These are phyloP conservation scores for Penicillium sp. DNA, from an alignment of 2,329 filamentous ascomycete species.

Conservation along the genomic window DNA sequence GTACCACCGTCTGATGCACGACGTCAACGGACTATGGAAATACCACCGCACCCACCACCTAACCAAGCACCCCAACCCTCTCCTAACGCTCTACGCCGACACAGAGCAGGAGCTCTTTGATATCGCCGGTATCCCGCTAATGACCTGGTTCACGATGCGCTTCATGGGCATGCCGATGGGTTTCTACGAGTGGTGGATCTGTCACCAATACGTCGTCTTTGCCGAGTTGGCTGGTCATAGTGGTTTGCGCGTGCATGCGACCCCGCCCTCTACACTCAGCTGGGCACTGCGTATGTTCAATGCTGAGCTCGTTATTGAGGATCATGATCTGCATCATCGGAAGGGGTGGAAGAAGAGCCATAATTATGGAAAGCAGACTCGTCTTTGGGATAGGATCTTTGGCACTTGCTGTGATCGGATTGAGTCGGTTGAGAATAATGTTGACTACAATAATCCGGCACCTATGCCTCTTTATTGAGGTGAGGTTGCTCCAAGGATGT, in stretches of 20 bases:
- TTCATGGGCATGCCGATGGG: conserved; percentile 24
- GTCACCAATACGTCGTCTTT: conserved; percentile 25
- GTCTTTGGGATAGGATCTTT: conserved; percentile 26
- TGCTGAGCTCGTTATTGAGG: conserved; percentile 26
- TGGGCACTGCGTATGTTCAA: conserved; percentile 20
- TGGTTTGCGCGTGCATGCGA: conserved; percentile 22
- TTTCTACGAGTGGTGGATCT: conserved; percentile 28
- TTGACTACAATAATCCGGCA: conserved; percentile 23
- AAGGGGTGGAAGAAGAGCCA: conserved; percentile 28
- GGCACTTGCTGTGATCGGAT: conserved; percentile 25
- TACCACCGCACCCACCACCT: conserved; percentile 27
- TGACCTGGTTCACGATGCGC: conserved; percentile 22
- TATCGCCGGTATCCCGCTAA: conserved; percentile 23
- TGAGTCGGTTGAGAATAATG: conserved; percentile 19
- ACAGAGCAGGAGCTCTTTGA: conserved; percentile 26
- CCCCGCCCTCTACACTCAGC: conserved; percentile 20
- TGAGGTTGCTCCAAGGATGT: background rate
- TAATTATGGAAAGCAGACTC: conserved; percentile 27
- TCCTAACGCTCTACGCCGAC: conserved; percentile 25
- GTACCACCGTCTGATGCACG: conserved; percentile 27
- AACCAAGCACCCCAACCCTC: conserved; percentile 26
- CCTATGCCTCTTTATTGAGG: conserved; percentile 22
- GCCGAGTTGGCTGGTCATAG: conserved; percentile 26
- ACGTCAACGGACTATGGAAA: conserved; percentile 21
- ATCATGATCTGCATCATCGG: conserved; percentile 27